Base-by-base conservation (phyloP, 805 yeast genomes). In the Debaryomyces hansenii region DNA sequence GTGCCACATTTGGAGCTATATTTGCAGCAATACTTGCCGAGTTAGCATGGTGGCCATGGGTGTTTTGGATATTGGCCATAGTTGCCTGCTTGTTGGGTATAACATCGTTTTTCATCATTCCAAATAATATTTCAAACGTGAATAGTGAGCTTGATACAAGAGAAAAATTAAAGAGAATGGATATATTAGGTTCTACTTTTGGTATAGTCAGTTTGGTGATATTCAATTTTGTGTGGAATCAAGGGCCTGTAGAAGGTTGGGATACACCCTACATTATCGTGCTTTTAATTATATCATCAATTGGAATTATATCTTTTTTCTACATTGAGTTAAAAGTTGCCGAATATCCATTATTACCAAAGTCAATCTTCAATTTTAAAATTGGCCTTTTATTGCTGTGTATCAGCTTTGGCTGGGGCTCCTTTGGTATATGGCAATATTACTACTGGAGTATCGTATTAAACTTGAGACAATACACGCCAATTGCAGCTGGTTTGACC, bases 181-280 rank as follows among this genome's bases (percentile, higher is more conserved):
- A 59, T 46, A 20, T 55, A 34, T 31, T 59, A 46, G 73, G 62
- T 35, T 69, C 85, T 0, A 14, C 66, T 0, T 48, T 79, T 11
- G 91, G 88, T 3, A 77, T 86, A 4, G 47, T 66, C 5, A 89
- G 88, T 0, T 62, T 87, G 40, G 72, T 85, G 2, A 59, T 87
- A 29, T 70, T 87, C 59, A 85, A 83, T 53, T 82, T 86, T 58
- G 80, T 80, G 2, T 81, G 89, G 82, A 86, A 84, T 55, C 90
- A 87, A 59, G 92, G 86, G 2, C 88, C 92, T 0, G 73, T 78
- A 4, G 84, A 69, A 2, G 89, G 91, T 16, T 87, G 92, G 92
- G 54, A 63, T 9, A 59, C 57, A 1, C 75, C 83, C 0, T 86
- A 85, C 52, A 77, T 83, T 36, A 78, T 83, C 36, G 80, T 72